Evolutionary conservation across 2,329 filamentous ascomycete genomes (phyloP), one percentile per base, ranked within the genome.

Genomic region (Didymella glomerata): DNA sequence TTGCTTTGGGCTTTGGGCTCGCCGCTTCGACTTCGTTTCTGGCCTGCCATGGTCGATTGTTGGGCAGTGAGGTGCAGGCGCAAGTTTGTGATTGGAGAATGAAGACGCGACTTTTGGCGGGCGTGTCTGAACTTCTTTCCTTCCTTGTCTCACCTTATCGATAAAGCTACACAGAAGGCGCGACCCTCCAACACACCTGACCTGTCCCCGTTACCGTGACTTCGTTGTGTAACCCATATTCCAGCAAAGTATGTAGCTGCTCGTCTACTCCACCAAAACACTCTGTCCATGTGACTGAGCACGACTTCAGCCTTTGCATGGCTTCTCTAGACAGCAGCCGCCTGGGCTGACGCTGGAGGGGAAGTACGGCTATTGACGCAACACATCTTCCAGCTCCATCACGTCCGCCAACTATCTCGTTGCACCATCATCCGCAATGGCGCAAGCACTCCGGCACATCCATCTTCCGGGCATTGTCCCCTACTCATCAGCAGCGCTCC

Each of bases 401-500:
- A 32, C 30, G 13, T 32, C 11, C 30, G 9, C 30, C 30, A 1
- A 32, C 13, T 32, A 3, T 32, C 30, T 14, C 2, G 13, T 3
- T n/a, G 18, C 25, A 44, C 27, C 16, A 11, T 22, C 40, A 24
- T n/a, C 42, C 25, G 0, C 24, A 34, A 59, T 59, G 56, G 56
- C 56, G 32, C 50, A 59, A 24, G 53, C 40, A 67, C 81, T 88
- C 68, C 80, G 82, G n/a, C 87, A 90, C 75, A 79, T 90, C 62
- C 85, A 86, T 68, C 77, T 90, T 56, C 83, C 81, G 4, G 72
- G 77, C 60, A 76, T 84, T 52, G 83, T 83, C 11, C 78, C 83
- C 44, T 90, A 90, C 71, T 69, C 76, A 14, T 80, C 80, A 22
- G 86, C 86, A 54, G 79, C 85, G 40, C 65, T 68, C 25, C 76